Conservation (phyloP, 2,329 filamentous ascomycete genomes). For the Lasiodiplodia citricola region DNA sequence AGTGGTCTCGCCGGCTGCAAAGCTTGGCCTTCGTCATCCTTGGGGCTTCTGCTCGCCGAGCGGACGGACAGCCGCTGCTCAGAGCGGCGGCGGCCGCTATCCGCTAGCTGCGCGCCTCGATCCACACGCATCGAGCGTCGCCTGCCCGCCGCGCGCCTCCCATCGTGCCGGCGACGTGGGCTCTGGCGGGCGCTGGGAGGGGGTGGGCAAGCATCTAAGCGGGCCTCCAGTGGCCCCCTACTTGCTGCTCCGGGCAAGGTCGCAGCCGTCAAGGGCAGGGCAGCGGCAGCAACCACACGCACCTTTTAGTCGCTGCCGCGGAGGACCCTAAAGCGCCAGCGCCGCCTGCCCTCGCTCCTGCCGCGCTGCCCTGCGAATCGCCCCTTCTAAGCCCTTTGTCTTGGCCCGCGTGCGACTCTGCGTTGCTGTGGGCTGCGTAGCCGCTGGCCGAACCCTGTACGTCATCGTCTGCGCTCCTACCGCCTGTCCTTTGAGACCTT, state of each 20-base stretch:
- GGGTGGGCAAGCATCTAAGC: constrained; percentile 5
- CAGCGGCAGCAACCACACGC: constrained; percentile 18
- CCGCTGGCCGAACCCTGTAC: constrained; percentile 22
- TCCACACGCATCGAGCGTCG: constrained; percentile 23
- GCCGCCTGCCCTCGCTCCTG: constrained; percentile 4
- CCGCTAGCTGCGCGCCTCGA: constrained; percentile 22
- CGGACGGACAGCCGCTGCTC: neutral
- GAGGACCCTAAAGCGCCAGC: constrained; percentile 3
- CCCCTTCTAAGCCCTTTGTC: constrained; percentile 12
- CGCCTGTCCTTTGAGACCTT: constrained; percentile 23
- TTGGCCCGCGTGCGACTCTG: constrained; percentile 3
- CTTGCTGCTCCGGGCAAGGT: neutral
- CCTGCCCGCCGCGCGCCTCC: constrained; percentile 14
- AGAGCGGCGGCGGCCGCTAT: constrained; percentile 17
- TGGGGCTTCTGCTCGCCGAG: constrained; percentile 6
- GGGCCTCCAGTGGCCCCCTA: constrained; percentile 4
- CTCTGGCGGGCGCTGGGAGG: constrained; percentile 5
- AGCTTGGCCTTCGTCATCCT: constrained; percentile 21
- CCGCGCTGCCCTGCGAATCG: constrained; percentile 11
- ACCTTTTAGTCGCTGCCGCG: constrained; percentile 9
- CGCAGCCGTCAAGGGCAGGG: constrained; percentile 14
- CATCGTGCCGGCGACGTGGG: constrained; percentile 20
- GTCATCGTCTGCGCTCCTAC: constrained; percentile 10
- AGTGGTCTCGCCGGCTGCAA: neutral
- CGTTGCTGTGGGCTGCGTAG: neutral